A percentile compares a stretch with the other conserved stretches of the same genome.
phyloP scores from a whole-genome alignment of 148 eudicot species.

The Heliosperma pusillum region DNA sequence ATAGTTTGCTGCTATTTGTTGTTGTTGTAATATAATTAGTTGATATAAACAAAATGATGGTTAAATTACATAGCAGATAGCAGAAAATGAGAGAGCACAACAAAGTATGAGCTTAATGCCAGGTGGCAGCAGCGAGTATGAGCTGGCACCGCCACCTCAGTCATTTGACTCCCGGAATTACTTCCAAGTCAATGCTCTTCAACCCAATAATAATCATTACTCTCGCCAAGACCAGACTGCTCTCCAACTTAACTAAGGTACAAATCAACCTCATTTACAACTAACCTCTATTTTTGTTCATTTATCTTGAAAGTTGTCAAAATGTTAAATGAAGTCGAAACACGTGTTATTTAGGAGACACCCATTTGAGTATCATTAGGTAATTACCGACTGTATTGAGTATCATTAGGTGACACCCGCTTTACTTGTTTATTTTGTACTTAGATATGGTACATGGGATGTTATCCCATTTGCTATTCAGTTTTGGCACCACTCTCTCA shows the following conservation, averaged over 20 bases:
- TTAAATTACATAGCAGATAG: conserved; percentile 40
- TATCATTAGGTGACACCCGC: too few relatives aligned
- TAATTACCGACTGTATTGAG: too few relatives aligned
- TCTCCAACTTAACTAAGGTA: conserved; percentile 53
- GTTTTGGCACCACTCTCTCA: too few relatives aligned
- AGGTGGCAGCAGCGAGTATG: conserved; percentile 49
- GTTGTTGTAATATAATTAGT: neutral
- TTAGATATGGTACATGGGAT: too few relatives aligned
- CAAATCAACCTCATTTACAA: neutral
- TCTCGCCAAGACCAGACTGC: conserved; percentile 68
- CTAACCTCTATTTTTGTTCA: too few relatives aligned
- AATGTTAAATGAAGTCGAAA: too few relatives aligned
- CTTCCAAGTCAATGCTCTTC: conserved; percentile 74
- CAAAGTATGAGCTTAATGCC: conserved; percentile 91
- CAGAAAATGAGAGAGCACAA: conserved; percentile 82
- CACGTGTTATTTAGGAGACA: too few relatives aligned
- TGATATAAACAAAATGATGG: conserved; percentile 1
- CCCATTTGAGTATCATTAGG: too few relatives aligned
- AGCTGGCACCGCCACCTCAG: conserved; percentile 59
- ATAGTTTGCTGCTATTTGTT: neutral
- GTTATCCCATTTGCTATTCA: too few relatives aligned
- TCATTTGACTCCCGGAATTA: conserved; percentile 64
- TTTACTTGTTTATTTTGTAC: too few relatives aligned
- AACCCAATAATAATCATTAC: conserved; percentile 51
- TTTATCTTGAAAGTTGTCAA: too few relatives aligned